These are phyloP conservation scores for Thielaviopsis musarum DNA, from an alignment of 2,329 filamentous ascomycete species.

Conservation along the genomic window DNA sequence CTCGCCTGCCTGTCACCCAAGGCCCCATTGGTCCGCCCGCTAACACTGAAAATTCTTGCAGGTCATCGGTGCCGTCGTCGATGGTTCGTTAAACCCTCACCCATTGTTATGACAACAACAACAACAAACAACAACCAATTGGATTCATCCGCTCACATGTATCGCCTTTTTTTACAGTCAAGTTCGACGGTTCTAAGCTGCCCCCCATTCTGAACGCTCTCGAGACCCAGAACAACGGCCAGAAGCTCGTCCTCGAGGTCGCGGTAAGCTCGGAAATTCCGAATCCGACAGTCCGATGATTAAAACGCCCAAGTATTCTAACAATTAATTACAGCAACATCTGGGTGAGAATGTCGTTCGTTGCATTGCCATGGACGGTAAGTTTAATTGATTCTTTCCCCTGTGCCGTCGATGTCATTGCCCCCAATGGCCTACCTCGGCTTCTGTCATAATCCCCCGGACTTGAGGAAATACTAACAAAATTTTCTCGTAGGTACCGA, in stretches of 20 bases:
- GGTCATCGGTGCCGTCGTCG: constrained; percentile 98
- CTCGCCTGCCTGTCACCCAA: constrained; percentile 2
- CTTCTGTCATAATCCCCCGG: neutral
- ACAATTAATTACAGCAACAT: constrained; percentile 61
- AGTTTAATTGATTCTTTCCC: constrained; percentile 20
- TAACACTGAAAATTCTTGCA: constrained; percentile 46
- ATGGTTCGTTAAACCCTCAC: constrained; percentile 48
- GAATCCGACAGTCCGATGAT: constrained; percentile 7
- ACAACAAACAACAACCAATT: neutral
- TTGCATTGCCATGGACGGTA: constrained; percentile 99
- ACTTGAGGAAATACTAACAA: constrained; percentile 1
- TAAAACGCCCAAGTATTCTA: neutral
- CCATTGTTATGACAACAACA: neutral
- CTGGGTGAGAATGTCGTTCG: constrained; percentile 97
- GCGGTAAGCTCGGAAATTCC: constrained; percentile 43
- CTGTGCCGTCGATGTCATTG: neutral
- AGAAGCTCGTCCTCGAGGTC: constrained; percentile 94
- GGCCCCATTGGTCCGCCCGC: constrained; percentile 12
- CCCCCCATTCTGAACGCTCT: constrained; percentile 96
- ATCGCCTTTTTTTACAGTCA: constrained; percentile 43
- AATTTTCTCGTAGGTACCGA: constrained; percentile 63
- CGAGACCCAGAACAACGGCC: constrained; percentile 74
- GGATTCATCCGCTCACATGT: constrained; percentile 9
- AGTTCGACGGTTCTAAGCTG: constrained; percentile 88
- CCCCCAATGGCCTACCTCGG: neutral